Base-by-base conservation (phyloP, 1,284 basidiomycete species). In the Moesziomyces antarcticus region DNA sequence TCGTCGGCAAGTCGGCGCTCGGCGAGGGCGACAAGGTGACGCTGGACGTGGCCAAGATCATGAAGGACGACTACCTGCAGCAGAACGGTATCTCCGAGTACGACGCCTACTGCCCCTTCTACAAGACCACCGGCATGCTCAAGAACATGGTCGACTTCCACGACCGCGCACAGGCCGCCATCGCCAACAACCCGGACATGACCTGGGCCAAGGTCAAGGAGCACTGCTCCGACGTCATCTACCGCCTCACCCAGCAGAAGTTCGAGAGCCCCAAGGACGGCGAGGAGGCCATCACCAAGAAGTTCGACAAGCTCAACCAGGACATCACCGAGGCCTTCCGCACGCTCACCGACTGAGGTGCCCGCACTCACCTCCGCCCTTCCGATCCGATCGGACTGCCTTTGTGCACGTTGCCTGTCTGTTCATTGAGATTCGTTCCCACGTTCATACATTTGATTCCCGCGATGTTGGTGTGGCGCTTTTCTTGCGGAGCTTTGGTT, bases 21-120 rank as follows among this genome's bases (percentile, higher is more conserved):
- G 96, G 97, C 75, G 97, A 99, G 86, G 90, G 89, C 82, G 97
- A 99, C 87, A 99, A 99, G 89, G 95, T 98, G 82, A 99, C 95
- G 9, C 89, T 99, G 44, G 97, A 99, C 83, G 93, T 99, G 33
- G 96, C 96, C 16, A 89, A 92, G 56, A 94, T 99, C 92, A 89
- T 99, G 82, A 99, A 85, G 81, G 82, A 97, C 80, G 97, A 99
- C 86, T 99, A 97, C 87, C 87, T 99, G 83, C 95, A 97, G 85
- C 96, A 99, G 87, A 98, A 99, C 84, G 97, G 97, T 83, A 97
- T 98, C 89, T 94, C 92, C 85, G 93, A 94, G 84, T 98, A 97
- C 84, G 96, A 98, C 85, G 90, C 94, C 59, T 98, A 89, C 87
- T 99, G 97, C 83, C 97, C 97, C 24, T 98, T 99, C 60, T 84